Percentiles rank a stretch among this genome's conserved stretches.
These are phyloP conservation scores for Trametes elegans DNA, from an alignment of 768 basidiomycete genomes.

Conservation along the genomic window DNA sequence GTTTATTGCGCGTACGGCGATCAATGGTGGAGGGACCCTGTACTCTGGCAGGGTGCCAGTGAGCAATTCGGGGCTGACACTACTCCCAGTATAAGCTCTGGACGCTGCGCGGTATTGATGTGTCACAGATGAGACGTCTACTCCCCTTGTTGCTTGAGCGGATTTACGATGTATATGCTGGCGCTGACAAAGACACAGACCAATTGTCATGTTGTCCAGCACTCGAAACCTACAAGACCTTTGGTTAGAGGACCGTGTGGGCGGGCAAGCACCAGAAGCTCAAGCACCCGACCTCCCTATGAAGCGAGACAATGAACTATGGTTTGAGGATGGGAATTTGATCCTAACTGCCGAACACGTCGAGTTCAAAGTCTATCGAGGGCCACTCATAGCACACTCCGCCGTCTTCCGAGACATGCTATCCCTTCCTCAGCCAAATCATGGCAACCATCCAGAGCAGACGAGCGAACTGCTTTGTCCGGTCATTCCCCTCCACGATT, in stretches of 20 bases:
- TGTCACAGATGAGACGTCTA: no score
- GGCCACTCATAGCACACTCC: slow-evolving; percentile 17
- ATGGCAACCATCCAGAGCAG: not conserved
- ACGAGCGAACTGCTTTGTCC: not conserved
- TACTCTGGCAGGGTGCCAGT: no score
- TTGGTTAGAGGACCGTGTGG: not conserved
- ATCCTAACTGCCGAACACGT: slow-evolving; percentile 9
- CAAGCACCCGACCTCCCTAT: not conserved
- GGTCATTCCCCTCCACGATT: slow-evolving; percentile 3
- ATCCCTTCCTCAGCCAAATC: slow-evolving; percentile 5
- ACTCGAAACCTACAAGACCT: not conserved
- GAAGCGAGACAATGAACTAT: slow-evolving; percentile 15
- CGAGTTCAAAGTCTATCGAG: slow-evolving; percentile 19
- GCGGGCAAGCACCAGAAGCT: not conserved
- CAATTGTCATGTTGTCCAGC: slow-evolving; percentile 2
- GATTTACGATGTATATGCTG: no score
- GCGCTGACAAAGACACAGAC: not conserved
- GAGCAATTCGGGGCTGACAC: no score
- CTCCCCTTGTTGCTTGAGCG: no score
- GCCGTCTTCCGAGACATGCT: slow-evolving; percentile 18
- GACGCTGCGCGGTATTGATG: no score
- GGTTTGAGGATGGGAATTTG: slow-evolving; percentile 21
- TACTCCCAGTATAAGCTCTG: no score
- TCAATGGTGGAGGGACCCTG: no score
- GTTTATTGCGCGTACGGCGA: no score